These are phyloP conservation scores for Cyclotella sp. DNA, from an alignment of 108 stramenopile species.

Conservation along the genomic window DNA sequence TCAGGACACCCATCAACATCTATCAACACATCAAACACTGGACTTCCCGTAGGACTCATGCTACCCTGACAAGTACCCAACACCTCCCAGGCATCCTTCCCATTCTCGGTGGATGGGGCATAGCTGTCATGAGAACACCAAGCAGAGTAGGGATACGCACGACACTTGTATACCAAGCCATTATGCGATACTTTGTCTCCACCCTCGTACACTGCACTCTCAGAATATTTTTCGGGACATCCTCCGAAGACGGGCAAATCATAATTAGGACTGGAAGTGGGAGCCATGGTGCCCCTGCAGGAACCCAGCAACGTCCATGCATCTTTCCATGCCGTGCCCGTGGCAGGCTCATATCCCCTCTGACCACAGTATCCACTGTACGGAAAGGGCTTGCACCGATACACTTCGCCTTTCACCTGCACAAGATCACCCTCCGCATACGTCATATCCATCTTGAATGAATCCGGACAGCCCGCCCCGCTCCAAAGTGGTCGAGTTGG, in stretches of 20 bases:
- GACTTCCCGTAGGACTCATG: constrained; percentile 3
- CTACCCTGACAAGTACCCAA: constrained; percentile 10
- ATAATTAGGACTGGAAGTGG: not conserved
- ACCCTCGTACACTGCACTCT: not conserved
- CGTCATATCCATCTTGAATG: no score
- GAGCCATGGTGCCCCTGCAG: not conserved
- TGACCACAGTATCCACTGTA: no score
- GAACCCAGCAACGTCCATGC: no score
- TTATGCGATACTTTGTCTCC: constrained; percentile 16
- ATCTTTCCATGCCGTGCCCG: no score
- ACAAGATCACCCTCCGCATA: no score
- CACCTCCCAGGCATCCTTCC: not conserved
- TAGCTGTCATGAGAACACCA: not conserved
- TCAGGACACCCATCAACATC: not conserved
- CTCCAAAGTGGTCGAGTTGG: no score
- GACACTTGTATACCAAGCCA: not conserved
- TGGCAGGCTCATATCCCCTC: no score
- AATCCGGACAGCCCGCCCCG: no score
- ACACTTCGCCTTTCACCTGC: no score
- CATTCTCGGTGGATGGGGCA: not conserved
- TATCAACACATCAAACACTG: not conserved
- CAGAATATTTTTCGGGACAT: not conserved
- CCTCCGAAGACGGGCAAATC: not conserved
- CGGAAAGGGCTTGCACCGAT: no score
- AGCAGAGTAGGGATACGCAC: not conserved